Evolutionary conservation across 2,329 filamentous ascomycete species (phyloP), one percentile per base, ranked within the genome.

Genomic region (Microdochium bolleyi): DNA sequence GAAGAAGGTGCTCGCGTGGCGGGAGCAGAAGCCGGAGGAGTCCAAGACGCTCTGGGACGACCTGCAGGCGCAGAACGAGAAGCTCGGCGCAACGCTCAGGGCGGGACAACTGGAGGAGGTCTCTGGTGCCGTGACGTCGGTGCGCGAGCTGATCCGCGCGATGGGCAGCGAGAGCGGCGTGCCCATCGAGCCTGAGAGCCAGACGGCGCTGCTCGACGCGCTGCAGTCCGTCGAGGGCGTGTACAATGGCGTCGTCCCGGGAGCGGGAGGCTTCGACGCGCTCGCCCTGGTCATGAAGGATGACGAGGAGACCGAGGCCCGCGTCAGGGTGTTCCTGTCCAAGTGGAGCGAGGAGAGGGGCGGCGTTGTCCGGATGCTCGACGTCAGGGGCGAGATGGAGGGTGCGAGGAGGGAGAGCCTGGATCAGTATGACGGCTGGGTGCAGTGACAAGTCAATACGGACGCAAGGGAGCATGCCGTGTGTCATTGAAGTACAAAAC

Each of bases 261-360:
- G 94, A 0, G 94, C 94, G 0, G 94, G 94, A 10, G 94, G 94
- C 0, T 96, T 88, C 64, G 94, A 99, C 73, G 94, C 94, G 1
- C 78, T 96, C 52, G 88, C 87, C 1, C 68, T 99, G 55, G 69
- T 99, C 54, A 82, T 96, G 58, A 78, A 80, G 61, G 89, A 96
- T 61, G 83, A 88, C 51, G 76, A 75, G 34, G 78, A 77, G 49
- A 88, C 89, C 1, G 72, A 86, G 52, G 64, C 65, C 22, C 71
- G 74, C 13, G 69, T 97, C 22, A 76, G 79, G 56, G 69, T 71
- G 46, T 84, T 89, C 46, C 68, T 96, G 54, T 72, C 71, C 21
- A 70, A 72, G 24, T 97, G 90, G 85, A 84, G 75, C 55, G 61
- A 67, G 58, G 71, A 77, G 49, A 80, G 78, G 59, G 79, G 76